phyloP scores from a whole-genome alignment of 192 early-diverging fungal species.

The Gryganskiella cystojenkinii region DNA sequence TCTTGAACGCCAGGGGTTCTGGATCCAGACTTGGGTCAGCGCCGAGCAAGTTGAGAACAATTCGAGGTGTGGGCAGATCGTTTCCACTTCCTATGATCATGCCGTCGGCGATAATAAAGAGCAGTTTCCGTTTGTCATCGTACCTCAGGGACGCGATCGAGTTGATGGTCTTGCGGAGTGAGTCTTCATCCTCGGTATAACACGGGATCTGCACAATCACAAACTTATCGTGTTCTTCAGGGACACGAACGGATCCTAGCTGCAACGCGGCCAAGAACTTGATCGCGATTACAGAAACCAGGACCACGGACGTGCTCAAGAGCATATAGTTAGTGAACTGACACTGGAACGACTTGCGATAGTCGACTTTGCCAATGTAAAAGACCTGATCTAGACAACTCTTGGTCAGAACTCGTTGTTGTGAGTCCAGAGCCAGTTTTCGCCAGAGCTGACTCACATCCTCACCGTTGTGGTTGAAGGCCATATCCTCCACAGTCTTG shows the following conservation, averaged over 20 bases:
- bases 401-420: slow-evolving; percentile 53
- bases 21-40: slow-evolving; percentile 82
- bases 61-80: slow-evolving; percentile 95
- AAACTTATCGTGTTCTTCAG: slow-evolving; percentile 95
- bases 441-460: slow-evolving; percentile 69
- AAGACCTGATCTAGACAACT: slow-evolving; percentile 86
- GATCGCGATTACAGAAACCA: slow-evolving; percentile 83
- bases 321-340: slow-evolving; percentile 88
- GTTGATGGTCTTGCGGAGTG: slow-evolving; percentile 85
- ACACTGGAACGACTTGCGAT: slow-evolving; percentile 80
- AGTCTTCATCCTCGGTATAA: slow-evolving; percentile 93
- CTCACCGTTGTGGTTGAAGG: slow-evolving; percentile 65
- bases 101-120: slow-evolving; percentile 92
- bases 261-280: slow-evolving; percentile 86
- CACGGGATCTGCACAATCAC: slow-evolving; percentile 96
- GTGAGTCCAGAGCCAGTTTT: slow-evolving; percentile 46
- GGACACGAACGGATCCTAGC: slow-evolving; percentile 74
- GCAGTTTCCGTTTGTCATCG: slow-evolving; percentile 88
- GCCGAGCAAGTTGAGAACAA: slow-evolving; percentile 93
- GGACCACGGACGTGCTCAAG: slow-evolving; percentile 77
- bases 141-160: slow-evolving; percentile 80
- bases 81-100: slow-evolving; percentile 97
- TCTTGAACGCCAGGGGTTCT: slow-evolving; percentile 83
- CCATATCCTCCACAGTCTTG: slow-evolving; percentile 66
- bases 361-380: slow-evolving; percentile 85